Evolutionary conservation across 2,329 filamentous ascomycete species (phyloP), one percentile per base, ranked within the genome.

Genomic region (Claviceps paspali): DNA sequence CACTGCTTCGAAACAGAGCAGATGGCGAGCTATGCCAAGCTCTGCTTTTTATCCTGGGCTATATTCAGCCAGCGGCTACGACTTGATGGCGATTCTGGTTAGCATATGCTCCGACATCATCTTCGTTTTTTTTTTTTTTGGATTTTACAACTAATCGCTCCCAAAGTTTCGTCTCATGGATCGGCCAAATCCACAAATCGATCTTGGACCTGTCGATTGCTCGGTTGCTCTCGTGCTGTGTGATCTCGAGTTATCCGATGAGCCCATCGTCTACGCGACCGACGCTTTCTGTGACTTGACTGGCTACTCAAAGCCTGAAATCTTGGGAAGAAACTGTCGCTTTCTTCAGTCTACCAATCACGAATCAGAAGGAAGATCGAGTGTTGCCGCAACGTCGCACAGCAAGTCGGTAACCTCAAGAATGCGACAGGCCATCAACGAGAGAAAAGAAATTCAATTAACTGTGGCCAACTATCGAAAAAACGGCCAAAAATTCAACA

Each of bases 201-300:
- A 85, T 34, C 77, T 93, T 29, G 86, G 85, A 6, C 72, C 82
- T 1, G 77, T 94, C 24, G 86, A 93, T 55, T 67, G 83, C 46
- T 91, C 84, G 2, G 91, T 84, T 51, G 80, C 85, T 2, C 77
- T 93, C 44, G 72, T 88, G 14, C 70, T 94, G 29, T 91, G 83
- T 57, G 83, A 92, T 54, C 75, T 86, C 23, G 67, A 71, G 29
- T 69, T 73, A 47, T 71, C 80, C 21, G 84, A 92, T 54, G 64
- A 68, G 22, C 85, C 86, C 3, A 85, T 93, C 41, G 73, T 92
- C 7, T 93, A 92, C 53, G 83, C 78, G 45, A 88, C 83, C 1
- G 81, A 87, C 5, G 72, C 82, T 22, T 94, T 92, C 53, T 71
- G 76, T 47, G 64, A 77, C 6, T 61, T 93, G 44, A 93, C 85